Evolutionary conservation across 225 moss, liverwort and hornwort genomes (phyloP), one percentile per base, ranked within the genome.

Genomic region (Lunularia cruciata): DNA sequence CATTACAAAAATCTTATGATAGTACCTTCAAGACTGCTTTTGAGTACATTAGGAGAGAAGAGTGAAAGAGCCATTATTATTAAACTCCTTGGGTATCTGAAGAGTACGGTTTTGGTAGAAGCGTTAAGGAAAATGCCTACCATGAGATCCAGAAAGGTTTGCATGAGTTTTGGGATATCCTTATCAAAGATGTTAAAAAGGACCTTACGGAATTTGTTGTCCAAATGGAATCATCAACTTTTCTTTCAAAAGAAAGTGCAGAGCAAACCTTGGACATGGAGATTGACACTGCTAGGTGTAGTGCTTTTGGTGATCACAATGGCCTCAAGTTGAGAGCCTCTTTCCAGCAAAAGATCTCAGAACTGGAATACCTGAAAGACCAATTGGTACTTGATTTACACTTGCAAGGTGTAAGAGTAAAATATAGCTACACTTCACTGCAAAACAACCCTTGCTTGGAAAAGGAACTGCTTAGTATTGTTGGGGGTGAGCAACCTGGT

Each of bases 361-460:
- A 58, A n/a, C 26, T 77, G 32, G 34, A 77, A 14, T 6, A 26
- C 19, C 56, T 77, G 33, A 27, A 8, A 8, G 39, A 34, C 23
- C 35, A 35, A 47, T 18, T 55, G 56, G 46, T 42, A 31, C 20
- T 4, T 38, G 43, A 30, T 0, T 7, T 4, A 22, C 30, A 10
- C 1, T 8, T 31, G 13, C 15, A 31, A 22, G n/a, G 6, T 6
- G 20, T 16, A 3, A 18, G 0, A 15, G 68, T 37, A 26, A 46
- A 72, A 4, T 73, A 78, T 47, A 73, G 73, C 5, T 73, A 72
- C 67, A 68, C 37, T 57, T 61, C 73, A 36, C 65, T 77, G 42
- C 65, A 77, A 55, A 65, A 27, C 8, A 66, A 55, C 15, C 57
- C 73, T 12, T 65, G n/a, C 1, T 68, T 68, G n/a, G 68, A 75